These are phyloP conservation scores for Ramaria sp. DNA, from an alignment of 768 basidiomycete genomes.

Conservation along the genomic window DNA sequence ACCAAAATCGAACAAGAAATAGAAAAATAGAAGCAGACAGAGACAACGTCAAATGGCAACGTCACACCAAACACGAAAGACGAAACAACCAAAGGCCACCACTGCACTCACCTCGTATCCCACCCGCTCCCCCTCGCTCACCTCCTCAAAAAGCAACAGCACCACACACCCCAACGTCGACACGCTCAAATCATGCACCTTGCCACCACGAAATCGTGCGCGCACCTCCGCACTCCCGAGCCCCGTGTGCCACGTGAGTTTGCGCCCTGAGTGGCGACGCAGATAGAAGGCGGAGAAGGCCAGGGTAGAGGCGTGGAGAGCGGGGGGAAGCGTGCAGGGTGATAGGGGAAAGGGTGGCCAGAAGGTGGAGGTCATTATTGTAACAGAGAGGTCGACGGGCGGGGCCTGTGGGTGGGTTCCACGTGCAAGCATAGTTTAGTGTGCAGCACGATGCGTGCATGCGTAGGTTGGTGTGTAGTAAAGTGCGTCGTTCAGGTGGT, in stretches of 20 bases:
- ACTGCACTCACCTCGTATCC: constrained; percentile 54
- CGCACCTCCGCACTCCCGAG: constrained; percentile 86
- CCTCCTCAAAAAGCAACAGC: constrained; percentile 74
- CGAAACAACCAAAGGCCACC: no score
- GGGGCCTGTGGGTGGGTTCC: constrained; percentile 38
- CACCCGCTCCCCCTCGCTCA: constrained; percentile 56
- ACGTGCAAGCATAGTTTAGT: no score
- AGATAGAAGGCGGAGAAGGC: constrained; percentile 89
- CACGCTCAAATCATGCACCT: constrained; percentile 82
- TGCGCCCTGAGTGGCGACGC: constrained; percentile 77
- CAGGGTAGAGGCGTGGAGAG: constrained; percentile 52
- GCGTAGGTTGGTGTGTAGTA: neutral
- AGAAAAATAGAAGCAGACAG: no score
- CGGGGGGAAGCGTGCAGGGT: constrained; percentile 53
- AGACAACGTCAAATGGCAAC: no score
- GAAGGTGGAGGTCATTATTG: constrained; percentile 91
- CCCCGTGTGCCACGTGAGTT: constrained; percentile 86
- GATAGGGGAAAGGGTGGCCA: constrained; percentile 76
- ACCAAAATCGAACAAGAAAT: no score
- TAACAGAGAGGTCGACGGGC: constrained; percentile 74
- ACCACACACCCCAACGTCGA: constrained; percentile 84
- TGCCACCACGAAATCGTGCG: constrained; percentile 61
- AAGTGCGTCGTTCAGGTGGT: no score
- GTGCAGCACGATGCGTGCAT: no score
- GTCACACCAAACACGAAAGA: no score